Base-by-base conservation (phyloP, 208 protist species). In the Borovskyia barvae region DNA sequence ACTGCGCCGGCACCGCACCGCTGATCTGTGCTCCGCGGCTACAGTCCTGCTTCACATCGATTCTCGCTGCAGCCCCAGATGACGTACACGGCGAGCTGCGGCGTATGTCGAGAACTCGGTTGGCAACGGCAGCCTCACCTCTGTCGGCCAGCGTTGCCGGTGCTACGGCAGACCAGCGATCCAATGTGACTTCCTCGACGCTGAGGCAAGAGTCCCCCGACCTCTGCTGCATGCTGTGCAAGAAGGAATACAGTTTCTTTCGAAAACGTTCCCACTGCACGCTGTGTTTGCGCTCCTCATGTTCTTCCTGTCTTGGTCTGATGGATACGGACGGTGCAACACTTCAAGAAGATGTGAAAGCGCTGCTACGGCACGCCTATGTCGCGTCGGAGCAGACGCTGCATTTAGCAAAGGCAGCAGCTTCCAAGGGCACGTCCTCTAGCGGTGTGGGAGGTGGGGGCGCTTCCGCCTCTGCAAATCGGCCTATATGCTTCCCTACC, bases 161-260 rank as follows among this genome's bases (percentile, higher is more conserved):
- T 29, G 20, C 24, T 28, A 20, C 17, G 14, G 30, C 15, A 12
- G 32, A 33, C 17, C 24, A 25, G 6, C 56, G 22, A 36, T 37
- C 11, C 22, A 11, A 32, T 20, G 0, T 0, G 45, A 56, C 25
- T 25, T 22, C 1, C 33, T 3, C 42, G 12, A 8, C 12, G n/a
- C 9, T 11, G 17, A 6, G 8, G n/a, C 32, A n/a, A 9, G 42
- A 55, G 22, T 40, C 32, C 14, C 59, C 64, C 7, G 53, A 58
- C 22, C 33, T 33, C 43, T 57, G 35, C 15, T 94, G 82, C 52
- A 75, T 64, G 19, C 56, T 91, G 42, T 94, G 87, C 54, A 55
- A 65, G 5, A 87, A 81, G 40, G 67, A 73, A 24, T 94, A 83
- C 70, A 79, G 68, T 28, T 82, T 94, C 51, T 94, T 90, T 62